Base-by-base conservation (phyloP, 1,139 yeast genomes). In the Taiozyma sp. region DNA sequence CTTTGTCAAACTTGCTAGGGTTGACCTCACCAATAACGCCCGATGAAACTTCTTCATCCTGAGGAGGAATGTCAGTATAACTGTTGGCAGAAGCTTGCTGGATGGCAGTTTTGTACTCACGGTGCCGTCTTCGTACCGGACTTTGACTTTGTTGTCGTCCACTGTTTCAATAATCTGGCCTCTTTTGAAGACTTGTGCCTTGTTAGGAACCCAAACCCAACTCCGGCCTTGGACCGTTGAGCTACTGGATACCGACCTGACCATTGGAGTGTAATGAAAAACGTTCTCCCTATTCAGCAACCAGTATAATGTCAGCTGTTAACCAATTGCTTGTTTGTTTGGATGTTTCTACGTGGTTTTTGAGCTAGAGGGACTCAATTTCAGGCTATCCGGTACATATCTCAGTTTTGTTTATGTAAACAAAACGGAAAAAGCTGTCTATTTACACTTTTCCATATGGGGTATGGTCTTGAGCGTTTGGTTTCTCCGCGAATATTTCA, bases 1-100 rank as follows among this genome's bases (percentile, higher is more conserved):
- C 91, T 62, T 83, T 85, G 68, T 93, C 95, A 67, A 93, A 93
- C 61, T 88, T 88, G n/a, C 85, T 76, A 1, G 99, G 99, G 64
- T 93, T 93, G 51, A 87, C 85, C 57, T 82, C 81, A 56, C 87
- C 86, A 22, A 85, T 71, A 32, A 69, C 67, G 28, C 72, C 69
- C 34, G 77, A 71, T 30, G 72, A 71, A 5, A 83, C 73, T 2
- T 66, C 63, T 26, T 72, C 72, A 37, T 73, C 74, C 67, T 69
- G 3, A 10, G 22, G 13, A 16, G 16, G 21, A 22, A 37, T 5
- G 43, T 43, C 32, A 46, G 37, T 22, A 32, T 14, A 6, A n/a
- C 19, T 32, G 19, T 6, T n/a, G 9, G 30, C 30, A 9, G n/a
- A 30, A 30, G 34, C 16, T n/a, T n/a, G n/a, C n/a, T n/a, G n/a